Percentiles rank a stretch among this genome's conserved stretches.
These are phyloP conservation scores for Plasmodium knowlesi DNA, from an alignment of 169 alveolate species.

Conservation along the genomic window DNA sequence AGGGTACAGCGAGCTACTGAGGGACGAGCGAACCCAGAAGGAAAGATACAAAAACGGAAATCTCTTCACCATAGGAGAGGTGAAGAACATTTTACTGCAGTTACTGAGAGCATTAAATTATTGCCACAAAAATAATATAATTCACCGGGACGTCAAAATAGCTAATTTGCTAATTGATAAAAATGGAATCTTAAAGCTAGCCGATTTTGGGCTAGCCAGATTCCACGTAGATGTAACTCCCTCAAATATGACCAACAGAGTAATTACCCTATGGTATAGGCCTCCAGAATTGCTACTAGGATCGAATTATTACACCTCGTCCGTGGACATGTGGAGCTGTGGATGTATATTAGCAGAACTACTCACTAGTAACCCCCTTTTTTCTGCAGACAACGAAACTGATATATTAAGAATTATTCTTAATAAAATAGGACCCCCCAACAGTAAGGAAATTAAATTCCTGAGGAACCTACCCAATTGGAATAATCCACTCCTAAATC, in stretches of 20 bases:
- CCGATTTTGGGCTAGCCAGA: slow-evolving; percentile 97
- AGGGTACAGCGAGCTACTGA: slow-evolving; percentile 87
- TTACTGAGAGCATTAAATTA: slow-evolving; percentile 88
- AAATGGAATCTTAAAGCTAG: slow-evolving; percentile 94
- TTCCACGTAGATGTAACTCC: slow-evolving; percentile 79
- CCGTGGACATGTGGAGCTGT: slow-evolving; percentile 97
- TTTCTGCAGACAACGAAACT: slow-evolving; percentile 91
- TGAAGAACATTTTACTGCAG: slow-evolving; percentile 87
- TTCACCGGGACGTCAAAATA: slow-evolving; percentile 92
- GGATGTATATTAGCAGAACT: slow-evolving; percentile 96
- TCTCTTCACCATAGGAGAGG: slow-evolving; percentile 86
- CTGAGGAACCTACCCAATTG: slow-evolving; percentile 80
- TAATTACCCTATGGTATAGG: slow-evolving; percentile 97
- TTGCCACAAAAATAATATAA: slow-evolving; percentile 89
- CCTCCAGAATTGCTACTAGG: slow-evolving; percentile 98
- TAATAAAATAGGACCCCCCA: slow-evolving; percentile 81
- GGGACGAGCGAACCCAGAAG: slow-evolving; percentile 74
- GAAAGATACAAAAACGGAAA: slow-evolving; percentile 77
- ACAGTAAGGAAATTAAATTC: slow-evolving; percentile 76
- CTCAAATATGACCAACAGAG: slow-evolving; percentile 92
- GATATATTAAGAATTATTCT: slow-evolving; percentile 87
- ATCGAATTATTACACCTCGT: slow-evolving; percentile 87
- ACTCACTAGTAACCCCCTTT: slow-evolving; percentile 90
- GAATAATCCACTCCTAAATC: slow-evolving; percentile 78
- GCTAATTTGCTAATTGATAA: slow-evolving; percentile 93